A percentile compares a stretch with the other conserved stretches of the same genome.
Evolutionary conservation across 768 basidiomycete genomes (phyloP).

Genomic region (Candolleomyces aberdarensis): DNA sequence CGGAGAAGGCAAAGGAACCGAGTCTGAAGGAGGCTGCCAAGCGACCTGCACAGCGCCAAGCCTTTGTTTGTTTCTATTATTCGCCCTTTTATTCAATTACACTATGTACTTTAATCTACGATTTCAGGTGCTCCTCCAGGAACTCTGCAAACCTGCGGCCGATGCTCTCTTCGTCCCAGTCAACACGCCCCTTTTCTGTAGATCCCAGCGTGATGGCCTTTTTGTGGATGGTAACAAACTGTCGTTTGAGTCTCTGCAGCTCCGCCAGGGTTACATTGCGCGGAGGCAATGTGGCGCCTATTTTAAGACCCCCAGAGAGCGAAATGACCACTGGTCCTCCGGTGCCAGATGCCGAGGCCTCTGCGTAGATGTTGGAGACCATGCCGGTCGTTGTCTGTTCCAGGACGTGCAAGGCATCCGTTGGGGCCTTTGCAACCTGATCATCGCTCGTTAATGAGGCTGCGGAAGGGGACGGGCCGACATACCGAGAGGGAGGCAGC

Average conservation of each 20-base stretch:
- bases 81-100: neutral
- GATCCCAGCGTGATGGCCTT: conserved; percentile 84
- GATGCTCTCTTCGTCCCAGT: conserved; percentile 74
- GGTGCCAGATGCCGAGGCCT: conserved; percentile 50
- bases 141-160: conserved; percentile 68
- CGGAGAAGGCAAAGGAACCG: neutral
- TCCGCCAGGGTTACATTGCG: conserved; percentile 80
- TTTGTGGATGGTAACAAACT: conserved; percentile 88
- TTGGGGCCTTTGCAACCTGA: conserved; percentile 79
- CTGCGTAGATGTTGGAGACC: conserved; percentile 67
- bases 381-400: conserved; percentile 72
- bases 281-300: conserved; percentile 60
- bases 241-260: conserved; percentile 84
- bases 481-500: conserved; percentile 73
- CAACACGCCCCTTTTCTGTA: conserved; percentile 70
- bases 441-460: neutral
- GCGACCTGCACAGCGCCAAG: neutral
- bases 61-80: neutral
- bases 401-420: conserved; percentile 84
- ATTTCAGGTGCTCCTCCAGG: conserved; percentile 65
- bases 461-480: neutral
- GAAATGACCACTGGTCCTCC: conserved; percentile 52
- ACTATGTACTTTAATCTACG: conserved; percentile 19
- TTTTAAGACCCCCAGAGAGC: conserved; percentile 37
- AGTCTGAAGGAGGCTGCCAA: neutral